These are phyloP conservation scores for Coemansia sp. DNA, from an alignment of 192 early-diverging fungal species.

Conservation along the genomic window DNA sequence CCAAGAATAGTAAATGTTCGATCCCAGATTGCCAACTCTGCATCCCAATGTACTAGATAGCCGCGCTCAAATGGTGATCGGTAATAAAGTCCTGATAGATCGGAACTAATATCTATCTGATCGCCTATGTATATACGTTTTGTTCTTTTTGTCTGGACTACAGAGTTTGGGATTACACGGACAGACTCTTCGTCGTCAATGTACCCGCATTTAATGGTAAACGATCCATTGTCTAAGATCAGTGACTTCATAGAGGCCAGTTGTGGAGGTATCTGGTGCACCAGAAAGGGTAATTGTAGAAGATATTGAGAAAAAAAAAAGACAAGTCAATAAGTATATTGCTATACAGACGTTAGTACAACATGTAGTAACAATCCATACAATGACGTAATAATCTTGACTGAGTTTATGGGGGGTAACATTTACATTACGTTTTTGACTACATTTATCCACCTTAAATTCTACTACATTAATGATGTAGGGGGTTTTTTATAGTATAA, in stretches of 20 bases:
- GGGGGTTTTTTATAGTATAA: too few species aligned
- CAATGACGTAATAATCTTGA: too few species aligned
- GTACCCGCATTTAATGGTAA: constrained; percentile 64
- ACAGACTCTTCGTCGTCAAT: constrained; percentile 9
- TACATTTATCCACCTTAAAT: too few species aligned
- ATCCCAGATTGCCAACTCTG: constrained; percentile 78
- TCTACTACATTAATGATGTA: too few species aligned
- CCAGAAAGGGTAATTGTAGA: not conserved
- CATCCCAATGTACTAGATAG: constrained; percentile 73
- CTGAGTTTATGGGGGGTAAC: too few species aligned
- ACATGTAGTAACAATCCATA: too few species aligned
- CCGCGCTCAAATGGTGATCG: constrained; percentile 83
- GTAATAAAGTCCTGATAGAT: constrained; percentile 72
- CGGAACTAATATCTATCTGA: constrained; percentile 59
- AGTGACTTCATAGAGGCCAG: constrained; percentile 39
- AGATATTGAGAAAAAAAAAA: not conserved
- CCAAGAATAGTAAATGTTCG: constrained; percentile 65
- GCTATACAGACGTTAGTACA: not conserved
- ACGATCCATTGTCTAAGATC: constrained; percentile 72
- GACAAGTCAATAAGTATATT: not conserved
- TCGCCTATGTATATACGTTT: constrained; percentile 70
- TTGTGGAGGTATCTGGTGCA: not conserved
- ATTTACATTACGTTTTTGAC: too few species aligned
- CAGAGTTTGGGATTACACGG: constrained; percentile 26
- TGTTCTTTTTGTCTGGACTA: constrained; percentile 55